These are phyloP conservation scores for Nicotiana otophora DNA, from an alignment of 257 asterid species.

Conservation along the genomic window DNA sequence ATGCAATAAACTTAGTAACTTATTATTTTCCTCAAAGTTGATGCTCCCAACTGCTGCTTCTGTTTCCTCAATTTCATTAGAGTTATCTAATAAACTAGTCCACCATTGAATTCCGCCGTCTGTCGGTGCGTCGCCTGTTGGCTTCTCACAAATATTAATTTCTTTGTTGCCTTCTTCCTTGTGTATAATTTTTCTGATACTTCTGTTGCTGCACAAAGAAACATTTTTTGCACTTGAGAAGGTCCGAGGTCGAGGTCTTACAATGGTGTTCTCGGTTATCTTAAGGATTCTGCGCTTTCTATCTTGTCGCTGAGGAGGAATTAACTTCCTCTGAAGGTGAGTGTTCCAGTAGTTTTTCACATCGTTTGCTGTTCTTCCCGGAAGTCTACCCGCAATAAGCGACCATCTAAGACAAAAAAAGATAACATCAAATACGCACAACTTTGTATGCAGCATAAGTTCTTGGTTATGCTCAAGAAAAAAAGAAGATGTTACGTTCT, in stretches of 20 bases:
- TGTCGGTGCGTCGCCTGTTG: not conserved
- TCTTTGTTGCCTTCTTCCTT: not conserved
- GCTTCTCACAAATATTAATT: not conserved
- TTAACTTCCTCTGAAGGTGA: slow-evolving; percentile 12
- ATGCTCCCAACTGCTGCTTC: not conserved
- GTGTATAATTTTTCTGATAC: not conserved
- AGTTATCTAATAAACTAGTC: not conserved
- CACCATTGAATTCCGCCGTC: not conserved
- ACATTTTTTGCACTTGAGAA: not conserved
- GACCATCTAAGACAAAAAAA: slow-evolving; percentile 43
- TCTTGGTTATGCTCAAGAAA: not conserved
- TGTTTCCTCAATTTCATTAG: not conserved
- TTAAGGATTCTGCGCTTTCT: slow-evolving; percentile 16
- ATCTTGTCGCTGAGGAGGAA: slow-evolving; percentile 14
- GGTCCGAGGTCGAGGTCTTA: not conserved
- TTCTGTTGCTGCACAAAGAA: not conserved
- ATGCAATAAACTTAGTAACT: not conserved
- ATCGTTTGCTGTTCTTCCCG: slow-evolving; percentile 72
- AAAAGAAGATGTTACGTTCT: no score
- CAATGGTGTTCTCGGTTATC: not conserved
- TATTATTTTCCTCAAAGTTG: not conserved
- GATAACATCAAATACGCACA: not conserved
- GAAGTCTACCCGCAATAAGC: slow-evolving; percentile 55
- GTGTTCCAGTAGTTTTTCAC: slow-evolving; percentile 70
- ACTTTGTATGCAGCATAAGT: not conserved